Conservation (phyloP, 345 rosid genomes). For the Salix viminalis region DNA sequence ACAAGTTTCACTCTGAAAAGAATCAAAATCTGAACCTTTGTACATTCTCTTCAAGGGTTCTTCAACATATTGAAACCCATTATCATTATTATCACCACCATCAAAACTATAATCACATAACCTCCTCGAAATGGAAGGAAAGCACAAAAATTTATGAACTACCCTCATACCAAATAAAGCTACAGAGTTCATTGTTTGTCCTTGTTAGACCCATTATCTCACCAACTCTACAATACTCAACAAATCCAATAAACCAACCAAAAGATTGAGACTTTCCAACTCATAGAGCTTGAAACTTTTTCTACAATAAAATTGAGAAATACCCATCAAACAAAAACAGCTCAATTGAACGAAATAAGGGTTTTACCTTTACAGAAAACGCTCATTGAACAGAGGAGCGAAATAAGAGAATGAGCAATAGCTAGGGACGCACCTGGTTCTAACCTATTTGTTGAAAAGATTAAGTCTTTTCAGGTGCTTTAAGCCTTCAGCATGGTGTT, state of each 20-base stretch:
- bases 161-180: background rate
- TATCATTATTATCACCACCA: background rate
- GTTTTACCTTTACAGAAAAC: background rate
- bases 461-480: background rate
- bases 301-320: conserved; percentile 4
- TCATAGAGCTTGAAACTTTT: background rate
- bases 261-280: conserved; percentile 3
- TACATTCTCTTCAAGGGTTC: conserved; percentile 43
- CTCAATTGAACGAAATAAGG: conserved; percentile 2
- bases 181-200: background rate
- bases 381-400: background rate
- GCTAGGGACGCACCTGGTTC: conserved; percentile 14
- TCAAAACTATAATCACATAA: background rate
- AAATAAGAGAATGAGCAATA: background rate
- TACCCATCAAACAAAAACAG: conserved; percentile 20
- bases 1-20: conserved; percentile 20
- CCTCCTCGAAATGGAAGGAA: background rate
- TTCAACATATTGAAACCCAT: background rate
- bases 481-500: background rate
- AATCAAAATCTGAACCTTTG: conserved; percentile 26
- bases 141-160: background rate
- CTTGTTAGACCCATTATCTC: background rate
- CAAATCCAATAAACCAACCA: conserved; percentile 8
- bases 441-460: background rate
- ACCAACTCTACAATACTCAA: background rate